phyloP scores from a whole-genome alignment of 1,284 basidiomycete genomes.

The Cryptococcus sp. region DNA sequence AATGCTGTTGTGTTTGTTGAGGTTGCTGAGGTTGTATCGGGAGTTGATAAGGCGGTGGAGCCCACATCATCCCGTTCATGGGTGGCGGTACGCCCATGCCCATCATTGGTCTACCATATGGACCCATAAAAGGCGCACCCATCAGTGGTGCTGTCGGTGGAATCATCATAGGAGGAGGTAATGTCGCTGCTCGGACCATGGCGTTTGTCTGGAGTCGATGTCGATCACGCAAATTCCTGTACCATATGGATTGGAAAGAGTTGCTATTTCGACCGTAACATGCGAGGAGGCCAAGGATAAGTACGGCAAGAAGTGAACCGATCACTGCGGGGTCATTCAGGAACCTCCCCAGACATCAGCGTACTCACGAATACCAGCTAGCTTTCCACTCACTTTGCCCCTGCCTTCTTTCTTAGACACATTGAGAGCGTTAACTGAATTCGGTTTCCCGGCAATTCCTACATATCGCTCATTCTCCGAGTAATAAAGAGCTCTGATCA shows the following conservation, averaged over 20 bases:
- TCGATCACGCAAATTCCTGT: constrained; percentile 29
- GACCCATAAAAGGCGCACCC: constrained; percentile 3
- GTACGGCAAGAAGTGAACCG: constrained; percentile 26
- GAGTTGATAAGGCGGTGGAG: constrained; percentile 15
- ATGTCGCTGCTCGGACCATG: constrained; percentile 22
- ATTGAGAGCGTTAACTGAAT: constrained; percentile 27
- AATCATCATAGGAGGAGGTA: constrained; percentile 23
- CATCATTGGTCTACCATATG: not conserved
- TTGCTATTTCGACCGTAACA: constrained; percentile 33
- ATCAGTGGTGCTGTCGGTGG: constrained; percentile 8
- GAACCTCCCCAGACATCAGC: not conserved
- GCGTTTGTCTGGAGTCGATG: constrained; percentile 32
- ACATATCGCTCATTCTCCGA: constrained; percentile 23
- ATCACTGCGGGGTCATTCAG: constrained; percentile 17
- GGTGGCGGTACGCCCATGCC: not conserved
- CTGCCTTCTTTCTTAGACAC: constrained; percentile 8
- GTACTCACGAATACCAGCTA: constrained; percentile 34
- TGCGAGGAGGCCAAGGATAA: constrained; percentile 27
- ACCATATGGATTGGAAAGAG: constrained; percentile 36
- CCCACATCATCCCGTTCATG: constrained; percentile 3
- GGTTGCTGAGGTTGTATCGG: constrained; percentile 2
- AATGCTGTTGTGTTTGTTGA: constrained; percentile 4
- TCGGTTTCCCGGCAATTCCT: constrained; percentile 40
- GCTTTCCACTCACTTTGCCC: constrained; percentile 15
- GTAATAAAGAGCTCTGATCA: constrained; percentile 38